Conservation (phyloP, 2,329 filamentous ascomycete species). For the Hypomyces rosellus region DNA sequence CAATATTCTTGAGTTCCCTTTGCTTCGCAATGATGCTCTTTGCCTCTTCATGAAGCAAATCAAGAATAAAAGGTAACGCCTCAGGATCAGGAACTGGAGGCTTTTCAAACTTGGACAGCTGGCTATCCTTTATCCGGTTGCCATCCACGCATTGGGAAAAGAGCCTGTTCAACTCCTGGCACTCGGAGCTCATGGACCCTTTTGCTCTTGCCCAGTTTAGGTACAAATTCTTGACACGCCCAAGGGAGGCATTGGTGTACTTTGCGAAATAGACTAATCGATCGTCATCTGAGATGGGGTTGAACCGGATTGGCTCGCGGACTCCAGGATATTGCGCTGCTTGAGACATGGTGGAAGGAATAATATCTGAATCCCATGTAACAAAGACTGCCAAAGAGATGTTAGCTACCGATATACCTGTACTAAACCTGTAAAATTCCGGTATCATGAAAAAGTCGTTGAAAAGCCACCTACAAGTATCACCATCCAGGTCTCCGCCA, state of each 20-base stretch:
- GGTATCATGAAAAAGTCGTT: no score
- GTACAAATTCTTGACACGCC: constrained; percentile 34
- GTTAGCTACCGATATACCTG: not conserved
- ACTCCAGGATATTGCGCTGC: constrained; percentile 33
- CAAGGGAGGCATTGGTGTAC: constrained; percentile 32
- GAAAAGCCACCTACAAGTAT: constrained; percentile 26
- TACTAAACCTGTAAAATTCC: no score
- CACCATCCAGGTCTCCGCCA: constrained; percentile 36
- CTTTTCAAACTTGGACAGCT: constrained; percentile 25
- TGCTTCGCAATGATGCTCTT: constrained; percentile 13
- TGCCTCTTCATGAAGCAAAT: constrained; percentile 27
- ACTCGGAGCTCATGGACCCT: constrained; percentile 31
- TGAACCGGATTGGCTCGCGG: constrained; percentile 30
- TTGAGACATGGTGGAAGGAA: constrained; percentile 28
- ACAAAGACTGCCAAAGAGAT: constrained; percentile 29
- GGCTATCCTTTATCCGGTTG: constrained; percentile 28
- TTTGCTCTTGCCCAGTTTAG: constrained; percentile 33
- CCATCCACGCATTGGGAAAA: constrained; percentile 37
- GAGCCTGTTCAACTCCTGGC: constrained; percentile 35
- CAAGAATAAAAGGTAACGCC: constrained; percentile 28
- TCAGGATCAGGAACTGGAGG: constrained; percentile 18
- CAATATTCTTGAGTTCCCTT: not conserved
- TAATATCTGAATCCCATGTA: constrained; percentile 34
- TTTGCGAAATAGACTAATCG: constrained; percentile 34
- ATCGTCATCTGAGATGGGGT: constrained; percentile 30